Evolutionary conservation across 148 eudicot species (phyloP).

Genomic region (Polygonum maritimum): DNA sequence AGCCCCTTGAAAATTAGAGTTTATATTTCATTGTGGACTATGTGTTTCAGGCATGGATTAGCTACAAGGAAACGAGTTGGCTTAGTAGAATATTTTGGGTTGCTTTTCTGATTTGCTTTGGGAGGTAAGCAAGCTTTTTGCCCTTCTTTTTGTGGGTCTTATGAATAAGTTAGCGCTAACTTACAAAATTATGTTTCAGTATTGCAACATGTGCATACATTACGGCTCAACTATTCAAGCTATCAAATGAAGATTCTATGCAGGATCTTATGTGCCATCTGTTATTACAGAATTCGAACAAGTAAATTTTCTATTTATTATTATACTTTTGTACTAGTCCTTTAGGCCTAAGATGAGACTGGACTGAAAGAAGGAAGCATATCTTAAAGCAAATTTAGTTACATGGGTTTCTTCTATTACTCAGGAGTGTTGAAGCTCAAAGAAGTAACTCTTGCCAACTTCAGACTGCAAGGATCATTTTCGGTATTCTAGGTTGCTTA

Average conservation of each 20-base stretch:
- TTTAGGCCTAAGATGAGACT: too few species aligned
- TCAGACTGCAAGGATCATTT: conserved; percentile 41
- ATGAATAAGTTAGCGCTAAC: background rate
- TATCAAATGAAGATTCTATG: conserved; percentile 50
- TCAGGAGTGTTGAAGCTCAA: conserved; percentile 35
- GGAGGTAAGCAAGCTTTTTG: conserved; percentile 40
- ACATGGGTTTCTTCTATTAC: background rate
- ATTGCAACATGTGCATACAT: conserved; percentile 62
- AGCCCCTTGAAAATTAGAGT: background rate
- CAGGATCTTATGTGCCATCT: conserved; percentile 59
- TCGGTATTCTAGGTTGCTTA: conserved; percentile 47
- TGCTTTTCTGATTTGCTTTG: conserved; percentile 53
- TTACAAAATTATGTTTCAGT: conserved; percentile 28
- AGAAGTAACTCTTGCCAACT: conserved; percentile 31
- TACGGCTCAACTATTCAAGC: conserved; percentile 46
- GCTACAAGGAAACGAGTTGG: conserved; percentile 70
- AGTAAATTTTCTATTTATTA: conserved; percentile 28
- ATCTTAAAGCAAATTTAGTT: too few species aligned
- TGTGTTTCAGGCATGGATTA: conserved; percentile 57
- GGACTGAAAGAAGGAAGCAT: too few species aligned
- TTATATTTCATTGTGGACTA: background rate
- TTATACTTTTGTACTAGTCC: background rate
- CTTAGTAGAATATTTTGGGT: conserved; percentile 49
- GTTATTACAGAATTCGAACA: conserved; percentile 28
- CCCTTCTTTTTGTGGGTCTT: background rate